Conservation (phyloP, 331 rosid species). For the Quercus phellos region DNA sequence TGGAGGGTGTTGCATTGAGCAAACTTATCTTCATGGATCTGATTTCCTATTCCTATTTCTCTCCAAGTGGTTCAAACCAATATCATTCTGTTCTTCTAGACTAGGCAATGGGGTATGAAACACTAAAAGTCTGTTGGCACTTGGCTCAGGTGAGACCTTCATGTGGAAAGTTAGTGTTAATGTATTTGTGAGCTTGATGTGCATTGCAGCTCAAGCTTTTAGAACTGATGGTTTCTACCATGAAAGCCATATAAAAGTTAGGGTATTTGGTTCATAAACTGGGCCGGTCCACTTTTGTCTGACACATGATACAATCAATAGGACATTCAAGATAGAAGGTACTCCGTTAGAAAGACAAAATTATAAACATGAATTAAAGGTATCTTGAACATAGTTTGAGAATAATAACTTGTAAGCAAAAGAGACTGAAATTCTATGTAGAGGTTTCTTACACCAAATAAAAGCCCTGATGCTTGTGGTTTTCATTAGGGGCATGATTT, state of each 20-base stretch:
- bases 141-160: background rate
- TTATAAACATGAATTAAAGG: background rate
- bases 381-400: background rate
- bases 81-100: no score
- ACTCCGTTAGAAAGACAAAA: background rate
- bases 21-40: background rate
- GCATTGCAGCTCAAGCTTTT: background rate
- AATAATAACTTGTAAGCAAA: background rate
- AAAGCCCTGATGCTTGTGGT: background rate
- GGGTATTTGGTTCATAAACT: background rate
- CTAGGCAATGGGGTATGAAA: background rate
- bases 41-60: no score
- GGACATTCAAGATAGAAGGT: background rate
- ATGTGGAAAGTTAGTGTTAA: background rate
- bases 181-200: background rate
- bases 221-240: background rate
- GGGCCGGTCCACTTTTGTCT: background rate
- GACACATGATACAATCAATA: background rate
- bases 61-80: no score
- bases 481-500: background rate
- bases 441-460: background rate
- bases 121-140: background rate
- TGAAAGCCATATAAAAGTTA: background rate
- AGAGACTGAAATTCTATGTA: background rate
- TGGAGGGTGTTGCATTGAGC: background rate